Evolutionary conservation across 768 basidiomycete species (phyloP).

Genomic region (Mrakia blollopis): DNA sequence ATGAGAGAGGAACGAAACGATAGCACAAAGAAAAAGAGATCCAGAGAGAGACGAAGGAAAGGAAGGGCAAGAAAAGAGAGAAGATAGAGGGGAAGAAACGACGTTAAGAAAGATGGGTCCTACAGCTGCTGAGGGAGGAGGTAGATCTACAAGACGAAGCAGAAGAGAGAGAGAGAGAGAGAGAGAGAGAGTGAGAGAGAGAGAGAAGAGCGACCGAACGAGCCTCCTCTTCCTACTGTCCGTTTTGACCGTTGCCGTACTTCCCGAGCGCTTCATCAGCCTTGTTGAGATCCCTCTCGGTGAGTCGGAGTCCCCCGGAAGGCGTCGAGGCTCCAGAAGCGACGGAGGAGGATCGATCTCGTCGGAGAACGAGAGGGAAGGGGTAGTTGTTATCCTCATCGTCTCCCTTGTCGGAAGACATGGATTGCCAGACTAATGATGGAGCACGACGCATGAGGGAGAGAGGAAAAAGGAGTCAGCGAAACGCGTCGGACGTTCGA

Average conservation of each 20-base stretch:
- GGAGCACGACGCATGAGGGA: slow-evolving; percentile 34
- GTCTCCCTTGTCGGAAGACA: slow-evolving; percentile 58
- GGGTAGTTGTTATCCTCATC: slow-evolving; percentile 58
- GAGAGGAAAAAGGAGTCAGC: background rate
- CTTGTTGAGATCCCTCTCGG: slow-evolving; percentile 26
- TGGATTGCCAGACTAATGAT: slow-evolving; percentile 44
- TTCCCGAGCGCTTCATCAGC: slow-evolving; percentile 27
- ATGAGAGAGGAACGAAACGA: background rate
- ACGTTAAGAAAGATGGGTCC: background rate
- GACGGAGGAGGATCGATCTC: slow-evolving; percentile 48
- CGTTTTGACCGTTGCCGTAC: slow-evolving; percentile 18
- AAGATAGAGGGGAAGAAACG: background rate
- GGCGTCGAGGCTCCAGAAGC: slow-evolving; percentile 53
- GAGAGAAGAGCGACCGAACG: no score
- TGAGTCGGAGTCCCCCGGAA: slow-evolving; percentile 24
- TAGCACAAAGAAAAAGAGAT: slow-evolving; percentile 19
- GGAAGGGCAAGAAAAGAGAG: no score
- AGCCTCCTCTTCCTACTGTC: no score
- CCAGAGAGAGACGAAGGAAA: no score
- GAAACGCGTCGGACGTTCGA: background rate
- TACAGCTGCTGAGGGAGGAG: no score
- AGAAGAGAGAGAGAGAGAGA: no score
- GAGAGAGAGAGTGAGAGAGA: no score
- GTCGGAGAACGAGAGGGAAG: slow-evolving; percentile 44
- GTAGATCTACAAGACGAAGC: no score